Evolutionary conservation across 257 asterid species (phyloP).

Genomic region (Ocimum tenuiflorum): DNA sequence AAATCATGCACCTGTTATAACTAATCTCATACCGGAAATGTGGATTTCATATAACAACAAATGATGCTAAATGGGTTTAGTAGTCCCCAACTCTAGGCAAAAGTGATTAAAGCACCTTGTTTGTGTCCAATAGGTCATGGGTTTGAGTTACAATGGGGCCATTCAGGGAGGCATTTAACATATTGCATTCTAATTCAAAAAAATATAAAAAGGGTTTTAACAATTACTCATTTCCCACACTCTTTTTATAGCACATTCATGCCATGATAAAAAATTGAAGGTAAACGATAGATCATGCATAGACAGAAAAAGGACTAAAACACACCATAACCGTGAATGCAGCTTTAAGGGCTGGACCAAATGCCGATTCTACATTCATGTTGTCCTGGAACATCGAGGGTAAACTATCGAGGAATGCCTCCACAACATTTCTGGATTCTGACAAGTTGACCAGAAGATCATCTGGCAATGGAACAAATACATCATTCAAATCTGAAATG

Average conservation of each 20-base stretch:
- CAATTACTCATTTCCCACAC: neutral
- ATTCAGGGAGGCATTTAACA: no score
- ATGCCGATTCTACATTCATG: conserved; percentile 85
- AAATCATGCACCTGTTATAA: neutral
- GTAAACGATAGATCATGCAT: conserved; percentile 10
- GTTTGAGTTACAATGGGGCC: no score
- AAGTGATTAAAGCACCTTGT: no score
- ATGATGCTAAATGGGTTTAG: no score
- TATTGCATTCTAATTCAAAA: no score
- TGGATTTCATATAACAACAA: no score
- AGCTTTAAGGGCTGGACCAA: conserved; percentile 91
- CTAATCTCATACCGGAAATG: no score
- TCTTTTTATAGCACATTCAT: neutral
- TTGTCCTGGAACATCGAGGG: conserved; percentile 79
- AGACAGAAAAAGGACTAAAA: conserved; percentile 7
- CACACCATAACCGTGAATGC: conserved; percentile 84
- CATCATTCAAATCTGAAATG: conserved; percentile 66
- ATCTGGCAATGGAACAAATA: conserved; percentile 64
- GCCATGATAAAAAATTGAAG: neutral
- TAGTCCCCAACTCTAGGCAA: no score
- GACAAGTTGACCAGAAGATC: conserved; percentile 88
- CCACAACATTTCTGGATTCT: conserved; percentile 80
- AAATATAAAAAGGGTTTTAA: no score
- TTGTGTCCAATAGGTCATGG: no score
- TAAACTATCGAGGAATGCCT: conserved; percentile 81